Evolutionary conservation across 257 asterid species (phyloP).

Genomic region (Nicotiana noctiflora): DNA sequence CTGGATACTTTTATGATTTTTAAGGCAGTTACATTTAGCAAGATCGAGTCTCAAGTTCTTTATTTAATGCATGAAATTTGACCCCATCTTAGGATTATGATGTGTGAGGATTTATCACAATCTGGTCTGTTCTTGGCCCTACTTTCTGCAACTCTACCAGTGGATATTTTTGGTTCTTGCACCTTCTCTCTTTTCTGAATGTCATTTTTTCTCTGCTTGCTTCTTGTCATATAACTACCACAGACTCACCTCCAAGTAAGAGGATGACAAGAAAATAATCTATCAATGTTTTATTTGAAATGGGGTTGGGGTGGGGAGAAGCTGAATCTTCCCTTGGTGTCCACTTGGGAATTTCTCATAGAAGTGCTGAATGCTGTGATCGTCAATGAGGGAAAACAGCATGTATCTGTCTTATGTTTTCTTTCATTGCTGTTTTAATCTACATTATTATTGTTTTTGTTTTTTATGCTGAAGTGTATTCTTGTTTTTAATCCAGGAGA

Average conservation of each 20-base stretch:
- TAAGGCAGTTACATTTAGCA: neutral
- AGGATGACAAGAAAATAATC: neutral
- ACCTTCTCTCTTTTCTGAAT: neutral
- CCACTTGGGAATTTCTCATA: neutral
- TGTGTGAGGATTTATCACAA: neutral
- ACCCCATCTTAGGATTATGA: neutral
- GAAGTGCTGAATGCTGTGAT: neutral
- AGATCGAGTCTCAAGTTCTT: neutral
- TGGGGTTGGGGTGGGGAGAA: neutral
- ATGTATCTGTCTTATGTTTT: neutral
- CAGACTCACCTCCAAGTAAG: neutral
- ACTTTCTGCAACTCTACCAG: neutral
- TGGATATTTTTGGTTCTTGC: neutral
- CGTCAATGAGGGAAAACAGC: neutral
- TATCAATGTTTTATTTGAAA: neutral
- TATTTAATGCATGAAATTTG: neutral
- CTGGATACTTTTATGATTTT: too few relatives aligned
- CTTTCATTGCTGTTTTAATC: neutral
- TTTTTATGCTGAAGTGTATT: neutral
- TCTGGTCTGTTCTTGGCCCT: neutral
- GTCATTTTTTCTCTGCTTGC: neutral
- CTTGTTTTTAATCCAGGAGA: neutral
- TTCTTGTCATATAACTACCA: neutral
- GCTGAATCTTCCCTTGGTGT: neutral
- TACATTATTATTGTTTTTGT: neutral